Evolutionary conservation across 2,329 filamentous ascomycete species (phyloP).

Genomic region (Chaetothyriales sp.): DNA sequence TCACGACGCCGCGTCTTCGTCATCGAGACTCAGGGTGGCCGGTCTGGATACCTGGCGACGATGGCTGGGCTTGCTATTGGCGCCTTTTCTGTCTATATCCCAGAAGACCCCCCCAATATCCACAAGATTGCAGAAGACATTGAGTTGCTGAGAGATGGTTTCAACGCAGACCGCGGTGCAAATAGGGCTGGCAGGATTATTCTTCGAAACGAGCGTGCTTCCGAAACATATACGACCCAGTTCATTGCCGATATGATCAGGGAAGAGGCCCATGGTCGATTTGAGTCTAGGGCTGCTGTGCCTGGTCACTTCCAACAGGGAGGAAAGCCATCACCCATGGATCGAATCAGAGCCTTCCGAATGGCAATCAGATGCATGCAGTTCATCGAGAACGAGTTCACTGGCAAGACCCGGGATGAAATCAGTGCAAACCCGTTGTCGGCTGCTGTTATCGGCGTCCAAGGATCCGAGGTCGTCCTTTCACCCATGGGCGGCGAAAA

Average conservation of each 20-base stretch:
- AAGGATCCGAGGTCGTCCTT: conserved; percentile 80
- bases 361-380: conserved; percentile 90
- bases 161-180: conserved; percentile 71
- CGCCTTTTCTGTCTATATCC: conserved; percentile 85
- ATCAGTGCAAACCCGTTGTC: conserved; percentile 61
- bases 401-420: conserved; percentile 47
- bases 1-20: conserved; percentile 90
- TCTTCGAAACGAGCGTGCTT: conserved; percentile 90
- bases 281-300: conserved; percentile 82
- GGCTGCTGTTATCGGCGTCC: conserved; percentile 75
- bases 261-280: conserved; percentile 78
- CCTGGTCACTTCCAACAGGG: conserved; percentile 92
- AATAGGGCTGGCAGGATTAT: conserved; percentile 85
- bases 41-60: conserved; percentile 84
- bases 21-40: conserved; percentile 91
- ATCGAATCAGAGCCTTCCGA: conserved; percentile 78
- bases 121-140: conserved; percentile 89
- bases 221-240: conserved; percentile 77
- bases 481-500: conserved; percentile 49
- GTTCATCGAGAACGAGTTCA: conserved; percentile 62
- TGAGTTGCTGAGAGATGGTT: conserved; percentile 70
- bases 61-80: conserved; percentile 83
- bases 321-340: conserved; percentile 86
- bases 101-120: conserved; percentile 86
- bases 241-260: conserved; percentile 92